Evolutionary conservation across 2,329 filamentous ascomycete genomes (phyloP).

Genomic region (Colletotrichum costaricense): DNA sequence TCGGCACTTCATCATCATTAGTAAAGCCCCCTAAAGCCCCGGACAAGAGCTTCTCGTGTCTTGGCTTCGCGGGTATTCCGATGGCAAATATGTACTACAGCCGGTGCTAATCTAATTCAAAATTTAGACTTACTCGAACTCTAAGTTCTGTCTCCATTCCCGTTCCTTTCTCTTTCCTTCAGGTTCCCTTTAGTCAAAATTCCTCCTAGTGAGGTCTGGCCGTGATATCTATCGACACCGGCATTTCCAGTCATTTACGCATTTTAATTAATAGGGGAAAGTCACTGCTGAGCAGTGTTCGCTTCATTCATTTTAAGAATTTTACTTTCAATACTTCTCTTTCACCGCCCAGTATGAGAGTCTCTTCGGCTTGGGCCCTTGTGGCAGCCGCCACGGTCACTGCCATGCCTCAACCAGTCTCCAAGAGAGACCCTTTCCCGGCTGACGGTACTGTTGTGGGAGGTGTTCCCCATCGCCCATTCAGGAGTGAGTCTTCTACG

Average conservation of each 20-base stretch:
- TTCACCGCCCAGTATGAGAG: constrained; percentile 19
- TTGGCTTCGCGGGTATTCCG: constrained; percentile 13
- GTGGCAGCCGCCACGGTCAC: constrained; percentile 20
- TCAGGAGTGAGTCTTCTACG: neutral
- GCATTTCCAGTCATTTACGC: constrained; percentile 28
- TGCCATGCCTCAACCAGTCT: constrained; percentile 27
- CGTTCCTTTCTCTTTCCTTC: constrained; percentile 3
- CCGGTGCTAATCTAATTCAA: constrained; percentile 26
- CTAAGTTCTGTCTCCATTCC: constrained; percentile 3
- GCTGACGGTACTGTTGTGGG: constrained; percentile 24
- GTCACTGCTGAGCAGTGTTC: constrained; percentile 30
- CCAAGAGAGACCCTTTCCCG: constrained; percentile 26
- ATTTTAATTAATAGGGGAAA: constrained; percentile 6
- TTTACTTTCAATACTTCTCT: neutral
- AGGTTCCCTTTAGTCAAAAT: neutral
- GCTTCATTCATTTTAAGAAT: constrained; percentile 10
- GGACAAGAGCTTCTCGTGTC: constrained; percentile 6
- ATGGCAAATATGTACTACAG: constrained; percentile 14
- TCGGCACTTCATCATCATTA: constrained; percentile 22
- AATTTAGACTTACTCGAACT: constrained; percentile 27
- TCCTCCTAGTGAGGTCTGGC: constrained; percentile 29
- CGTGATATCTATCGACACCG: constrained; percentile 13
- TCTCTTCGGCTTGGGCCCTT: constrained; percentile 18
- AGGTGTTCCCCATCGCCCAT: constrained; percentile 22
- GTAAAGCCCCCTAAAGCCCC: neutral